Evolutionary conservation across 495 filamentous ascomycete species (phyloP), one percentile per base, ranked within the genome.

Genomic region (Pseudoneurospora amorphoporcata): DNA sequence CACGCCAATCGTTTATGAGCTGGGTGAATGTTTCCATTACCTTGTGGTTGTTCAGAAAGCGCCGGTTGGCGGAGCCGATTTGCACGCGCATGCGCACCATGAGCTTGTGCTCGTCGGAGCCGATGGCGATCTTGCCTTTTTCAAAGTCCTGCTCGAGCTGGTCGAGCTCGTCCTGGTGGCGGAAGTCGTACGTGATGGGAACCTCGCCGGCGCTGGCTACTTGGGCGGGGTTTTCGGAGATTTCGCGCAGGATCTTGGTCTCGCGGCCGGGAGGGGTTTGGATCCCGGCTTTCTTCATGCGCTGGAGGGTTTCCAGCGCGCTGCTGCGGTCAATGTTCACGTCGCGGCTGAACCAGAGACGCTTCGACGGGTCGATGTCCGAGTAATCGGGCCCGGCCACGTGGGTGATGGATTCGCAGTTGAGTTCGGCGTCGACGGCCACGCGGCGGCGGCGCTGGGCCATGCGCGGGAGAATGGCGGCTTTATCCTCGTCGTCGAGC

Each of bases 361-460:
- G 39, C 41, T 23, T 14, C 38, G 68, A 68, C 8, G 1, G 2
- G 8, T 69, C 61, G n/a, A 37, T 29, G 8, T 68, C 42, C 14
- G 42, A 70, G 9, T 17, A 19, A 0, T 81, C 80, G 12, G 72
- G 69, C 3, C 84, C 81, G 6, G 84, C 83, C 9, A 86, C 72
- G 70, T 87, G 83, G 14, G 73, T 73, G 17, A 88, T 73, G 76
- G 81, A 85, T 32, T 86, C 83, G 68, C 84, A 85, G 7, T 83
- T 78, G 2, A 91, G 75, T 53, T 94, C 91, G 8, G 86, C 82
- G 17, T 88, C 77, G 2, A 92, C 71, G 1, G 88, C 78, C 8
- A 83, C 68, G 65, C 89, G 89, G 47, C 75, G 83, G 61, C 91
- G 87, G 4, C 82, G 78, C 19, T 76, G 78, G 3, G 90, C 71